These are phyloP conservation scores for Ustilago cynodontis DNA, from an alignment of 1,284 basidiomycete genomes.

Conservation along the genomic window DNA sequence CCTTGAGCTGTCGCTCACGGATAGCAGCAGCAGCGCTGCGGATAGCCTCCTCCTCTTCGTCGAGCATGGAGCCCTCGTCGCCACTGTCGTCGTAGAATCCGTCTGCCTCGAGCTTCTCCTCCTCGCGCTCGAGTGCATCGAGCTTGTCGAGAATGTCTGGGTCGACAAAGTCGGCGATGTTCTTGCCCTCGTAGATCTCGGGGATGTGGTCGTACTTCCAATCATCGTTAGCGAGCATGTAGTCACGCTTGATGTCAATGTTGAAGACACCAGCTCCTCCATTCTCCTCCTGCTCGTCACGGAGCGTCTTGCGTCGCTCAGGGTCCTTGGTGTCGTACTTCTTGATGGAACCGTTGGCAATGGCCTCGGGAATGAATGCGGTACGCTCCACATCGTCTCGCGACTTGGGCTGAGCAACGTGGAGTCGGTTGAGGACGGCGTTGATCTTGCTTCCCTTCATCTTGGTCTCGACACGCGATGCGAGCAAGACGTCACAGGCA, in stretches of 20 bases:
- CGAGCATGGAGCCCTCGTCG: conserved; percentile 82
- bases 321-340: conserved; percentile 67
- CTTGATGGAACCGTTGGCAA: conserved; percentile 56
- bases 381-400: conserved; percentile 65
- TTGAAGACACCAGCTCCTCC: conserved; percentile 69
- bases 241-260: conserved; percentile 77
- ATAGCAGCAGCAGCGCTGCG: conserved; percentile 80
- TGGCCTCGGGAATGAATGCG: conserved; percentile 61
- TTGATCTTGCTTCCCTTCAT: conserved; percentile 66
- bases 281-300: conserved; percentile 68
- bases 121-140: conserved; percentile 95
- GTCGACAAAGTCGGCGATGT: conserved; percentile 98
- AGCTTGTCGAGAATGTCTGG: conserved; percentile 97
- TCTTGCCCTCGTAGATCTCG: conserved; percentile 98
- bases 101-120: conserved; percentile 90
- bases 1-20: conserved; percentile 75
- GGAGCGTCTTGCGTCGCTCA: conserved; percentile 59
- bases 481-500: conserved; percentile 67
- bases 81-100: conserved; percentile 90
- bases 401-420: conserved; percentile 65
- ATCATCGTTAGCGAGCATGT: conserved; percentile 86
- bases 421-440: conserved; percentile 67
- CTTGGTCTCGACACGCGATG: conserved; percentile 66
- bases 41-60: conserved; percentile 88
- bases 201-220: conserved; percentile 98